phyloP scores from a whole-genome alignment of 495 filamentous ascomycete species.

The Aspergillus nidulans region DNA sequence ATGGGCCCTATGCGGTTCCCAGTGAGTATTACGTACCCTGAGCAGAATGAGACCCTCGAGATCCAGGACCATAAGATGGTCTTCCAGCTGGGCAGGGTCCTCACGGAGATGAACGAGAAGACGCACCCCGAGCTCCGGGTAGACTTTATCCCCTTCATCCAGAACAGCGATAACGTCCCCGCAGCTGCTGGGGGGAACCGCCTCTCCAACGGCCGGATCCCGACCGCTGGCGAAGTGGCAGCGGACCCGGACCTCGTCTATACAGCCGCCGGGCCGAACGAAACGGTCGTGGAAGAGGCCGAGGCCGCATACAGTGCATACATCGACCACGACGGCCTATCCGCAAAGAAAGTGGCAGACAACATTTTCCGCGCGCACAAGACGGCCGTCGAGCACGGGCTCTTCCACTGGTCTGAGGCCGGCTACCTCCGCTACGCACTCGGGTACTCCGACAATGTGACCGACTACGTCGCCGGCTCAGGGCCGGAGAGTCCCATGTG shows the following conservation, averaged over 20 bases:
- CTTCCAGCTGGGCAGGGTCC: conserved; percentile 55
- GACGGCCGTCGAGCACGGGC: conserved; percentile 21
- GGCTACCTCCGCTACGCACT: conserved; percentile 58
- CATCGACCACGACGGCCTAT: conserved; percentile 18
- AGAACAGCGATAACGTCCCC: conserved; percentile 50
- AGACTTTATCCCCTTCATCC: conserved; percentile 63
- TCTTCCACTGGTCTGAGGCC: conserved; percentile 57
- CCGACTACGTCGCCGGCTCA: conserved; percentile 40
- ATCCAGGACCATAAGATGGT: conserved; percentile 58
- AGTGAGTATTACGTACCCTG: conserved; percentile 42
- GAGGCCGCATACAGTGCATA: conserved; percentile 28
- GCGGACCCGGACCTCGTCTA: conserved; percentile 30
- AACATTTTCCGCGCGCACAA: conserved; percentile 66
- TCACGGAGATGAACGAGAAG: conserved; percentile 56
- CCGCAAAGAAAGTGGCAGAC: conserved; percentile 42
- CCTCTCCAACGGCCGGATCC: conserved; percentile 44
- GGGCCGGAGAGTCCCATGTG: conserved; percentile 21
- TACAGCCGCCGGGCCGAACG: conserved; percentile 25
- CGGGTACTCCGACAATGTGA: conserved; percentile 49
- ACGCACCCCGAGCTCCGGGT: conserved; percentile 46
- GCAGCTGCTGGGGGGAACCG: conserved; percentile 49
- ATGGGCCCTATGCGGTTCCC: conserved; percentile 72
- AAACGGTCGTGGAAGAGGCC: conserved; percentile 33
- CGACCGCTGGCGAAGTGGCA: conserved; percentile 31
- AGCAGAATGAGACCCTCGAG: conserved; percentile 51